Evolutionary conservation across 2,329 filamentous ascomycete species (phyloP).

Genomic region (Clonostachys rosea): DNA sequence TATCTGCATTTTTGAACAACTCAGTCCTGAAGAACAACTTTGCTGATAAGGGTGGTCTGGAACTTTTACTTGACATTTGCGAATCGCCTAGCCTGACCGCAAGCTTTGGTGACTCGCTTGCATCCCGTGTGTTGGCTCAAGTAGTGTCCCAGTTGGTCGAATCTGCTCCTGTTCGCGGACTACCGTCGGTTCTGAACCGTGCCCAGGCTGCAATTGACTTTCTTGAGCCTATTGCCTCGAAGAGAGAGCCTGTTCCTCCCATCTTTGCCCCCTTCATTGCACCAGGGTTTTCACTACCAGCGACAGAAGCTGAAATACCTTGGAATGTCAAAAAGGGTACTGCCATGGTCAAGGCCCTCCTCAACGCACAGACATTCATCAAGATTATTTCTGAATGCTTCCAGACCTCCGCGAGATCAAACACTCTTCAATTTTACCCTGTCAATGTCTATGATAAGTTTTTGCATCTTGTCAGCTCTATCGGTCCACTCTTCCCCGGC

Average conservation of each 20-base stretch:
- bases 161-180: slow-evolving; percentile 70
- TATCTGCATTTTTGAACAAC: slow-evolving; percentile 71
- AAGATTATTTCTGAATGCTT: slow-evolving; percentile 73
- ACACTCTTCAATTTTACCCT: slow-evolving; percentile 61
- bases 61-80: slow-evolving; percentile 78
- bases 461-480: slow-evolving; percentile 62
- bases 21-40: slow-evolving; percentile 67
- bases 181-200: slow-evolving; percentile 76
- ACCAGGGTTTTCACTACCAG: slow-evolving; percentile 26
- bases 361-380: slow-evolving; percentile 72
- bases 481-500: slow-evolving; percentile 74
- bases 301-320: slow-evolving; percentile 23
- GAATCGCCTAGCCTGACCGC: slow-evolving; percentile 75
- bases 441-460: slow-evolving; percentile 87
- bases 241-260: slow-evolving; percentile 42
- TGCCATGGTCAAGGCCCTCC: slow-evolving; percentile 69
- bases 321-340: slow-evolving; percentile 62
- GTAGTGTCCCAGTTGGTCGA: slow-evolving; percentile 79
- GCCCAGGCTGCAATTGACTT: slow-evolving; percentile 65
- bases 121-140: slow-evolving; percentile 66
- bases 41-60: slow-evolving; percentile 74
- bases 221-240: slow-evolving; percentile 59
- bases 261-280: slow-evolving; percentile 69
- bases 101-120: slow-evolving; percentile 52
- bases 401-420: slow-evolving; percentile 58